Conservation (phyloP, 1,284 basidiomycete genomes). For the Microbotryum intermedium region DNA sequence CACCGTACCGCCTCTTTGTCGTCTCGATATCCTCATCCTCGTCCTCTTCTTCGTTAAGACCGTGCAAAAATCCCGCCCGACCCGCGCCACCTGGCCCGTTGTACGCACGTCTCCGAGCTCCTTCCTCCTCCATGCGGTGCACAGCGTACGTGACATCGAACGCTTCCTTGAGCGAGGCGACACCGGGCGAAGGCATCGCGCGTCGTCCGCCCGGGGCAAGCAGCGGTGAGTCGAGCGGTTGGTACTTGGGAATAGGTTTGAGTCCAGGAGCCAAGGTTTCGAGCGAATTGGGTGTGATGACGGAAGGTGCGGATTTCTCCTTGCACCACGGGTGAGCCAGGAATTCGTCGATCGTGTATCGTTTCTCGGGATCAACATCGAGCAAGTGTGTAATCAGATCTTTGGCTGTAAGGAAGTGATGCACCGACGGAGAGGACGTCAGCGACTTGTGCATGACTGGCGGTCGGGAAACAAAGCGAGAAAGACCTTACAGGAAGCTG, state of each 20-base stretch:
- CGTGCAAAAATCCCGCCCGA: constrained; percentile 67
- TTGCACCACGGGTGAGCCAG: constrained; percentile 93
- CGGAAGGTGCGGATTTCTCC: constrained; percentile 40
- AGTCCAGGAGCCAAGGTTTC: constrained; percentile 40
- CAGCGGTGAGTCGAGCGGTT: constrained; percentile 82
- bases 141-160: constrained; percentile 99
- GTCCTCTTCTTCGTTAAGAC: constrained; percentile 77
- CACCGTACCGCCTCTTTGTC: constrained; percentile 36
- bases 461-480: not conserved
- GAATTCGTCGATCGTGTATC: constrained; percentile 98
- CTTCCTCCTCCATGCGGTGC: constrained; percentile 98
- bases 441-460: not conserved
- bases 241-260: constrained; percentile 38
- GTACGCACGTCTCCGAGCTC: constrained; percentile 69
- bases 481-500: constrained; percentile 53
- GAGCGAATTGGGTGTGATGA: constrained; percentile 56
- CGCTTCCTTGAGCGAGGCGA: constrained; percentile 83
- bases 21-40: constrained; percentile 42
- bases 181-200: constrained; percentile 74
- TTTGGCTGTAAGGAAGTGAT: constrained; percentile 55
- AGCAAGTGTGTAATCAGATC: constrained; percentile 91
- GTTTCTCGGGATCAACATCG: constrained; percentile 87
- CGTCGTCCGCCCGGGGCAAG: constrained; percentile 63
- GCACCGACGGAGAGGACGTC: not conserved
- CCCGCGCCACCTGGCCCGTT: constrained; percentile 67